Base-by-base conservation (phyloP, 1,139 yeast genomes). In the Taphrina flavorubra region DNA sequence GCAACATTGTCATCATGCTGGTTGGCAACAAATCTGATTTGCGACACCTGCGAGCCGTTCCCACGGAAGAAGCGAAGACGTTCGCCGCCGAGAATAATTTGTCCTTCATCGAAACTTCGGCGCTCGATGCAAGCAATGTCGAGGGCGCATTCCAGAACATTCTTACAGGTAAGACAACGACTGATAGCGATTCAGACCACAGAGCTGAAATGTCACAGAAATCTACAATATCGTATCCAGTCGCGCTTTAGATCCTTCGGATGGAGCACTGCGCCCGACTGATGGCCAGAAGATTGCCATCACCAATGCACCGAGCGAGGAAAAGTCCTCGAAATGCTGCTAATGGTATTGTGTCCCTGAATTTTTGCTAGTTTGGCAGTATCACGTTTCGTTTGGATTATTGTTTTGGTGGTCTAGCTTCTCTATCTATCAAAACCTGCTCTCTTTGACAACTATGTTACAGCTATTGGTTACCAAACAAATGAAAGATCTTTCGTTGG, bases 21-120 rank as follows among this genome's bases (percentile, higher is more conserved):
- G 98, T 94, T 72, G 99, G 97, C 71, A 94, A 94, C 83, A 94
- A 94, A 82, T 88, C 96, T 69, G 99, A 94, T 83, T 84, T 94
- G 80, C 94, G 91, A 78, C 99, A 94, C 79, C 83, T 92, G 77
- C 86, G 99, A 76, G 97, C 97, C 0, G 97, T 95, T 36, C 97
- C 99, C 71, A 92, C 98, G 53, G 99, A 94, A 71, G 99, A 94
- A 80, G 99, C 99, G 69, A 89, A 87, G 79, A 89, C 88, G 77
- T 94, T 94, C 82, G 97, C 99, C 65, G 80, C 90, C 72, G 99
- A 95, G 80, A 92, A 94, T 81, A 91, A 86, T 78, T 83, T 94
- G 75, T 83, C 94, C 76, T 94, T 94, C 79, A 92, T 97, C 65
- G 99, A 94, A 81, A 96, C 99, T n/a, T 88, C 96, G 71, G 99